Evolutionary conservation across 257 asterid genomes (phyloP), one percentile per base, ranked within the genome.

Genomic region (Capsicum pubescens): DNA sequence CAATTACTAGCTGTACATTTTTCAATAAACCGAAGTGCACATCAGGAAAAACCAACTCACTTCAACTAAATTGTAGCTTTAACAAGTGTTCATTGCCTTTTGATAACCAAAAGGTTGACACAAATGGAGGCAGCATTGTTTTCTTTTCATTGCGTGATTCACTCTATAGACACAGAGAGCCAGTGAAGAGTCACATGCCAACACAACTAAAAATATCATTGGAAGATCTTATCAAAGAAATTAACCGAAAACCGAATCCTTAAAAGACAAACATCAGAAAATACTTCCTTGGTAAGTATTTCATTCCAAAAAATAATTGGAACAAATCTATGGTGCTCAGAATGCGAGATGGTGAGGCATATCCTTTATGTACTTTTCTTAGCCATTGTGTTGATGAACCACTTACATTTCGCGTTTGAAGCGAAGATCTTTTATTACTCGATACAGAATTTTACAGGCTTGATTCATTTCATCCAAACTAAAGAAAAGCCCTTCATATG

Each of bases 401-500:
- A 74, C 21, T 13, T 52, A 7, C 44, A 21, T 6, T 74, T 60
- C 0, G 7, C 44, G 5, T 26, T 76, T 8, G 15, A 54, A 21
- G 48, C 44, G 2, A 54, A 21, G 6, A 77, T 26, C 48, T 54
- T 77, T 77, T 54, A 54, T 52, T 77, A 77, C 82, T 77, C 32
- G 10, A 77, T 54, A 77, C 82, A 77, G 64, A 52, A 77, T 77
- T 77, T 77, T 77, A 77, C 82, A 77, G 50, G 54, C 64, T 54
- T 26, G 82, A 77, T 54, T 55, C 81, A 52, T 52, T 32, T 77
- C 64, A 54, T 8, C 64, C 82, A 77, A 54, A 77, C 82, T 54
- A 74, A 50, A 74, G 61, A 52, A 74, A 50, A 50, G 11, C 61
- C 61, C 61, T 77, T 15, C 82, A 54, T 77, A 77, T 77, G 64